Conservation (phyloP, 257 asterid species). For the Solanum chiquidenum region DNA sequence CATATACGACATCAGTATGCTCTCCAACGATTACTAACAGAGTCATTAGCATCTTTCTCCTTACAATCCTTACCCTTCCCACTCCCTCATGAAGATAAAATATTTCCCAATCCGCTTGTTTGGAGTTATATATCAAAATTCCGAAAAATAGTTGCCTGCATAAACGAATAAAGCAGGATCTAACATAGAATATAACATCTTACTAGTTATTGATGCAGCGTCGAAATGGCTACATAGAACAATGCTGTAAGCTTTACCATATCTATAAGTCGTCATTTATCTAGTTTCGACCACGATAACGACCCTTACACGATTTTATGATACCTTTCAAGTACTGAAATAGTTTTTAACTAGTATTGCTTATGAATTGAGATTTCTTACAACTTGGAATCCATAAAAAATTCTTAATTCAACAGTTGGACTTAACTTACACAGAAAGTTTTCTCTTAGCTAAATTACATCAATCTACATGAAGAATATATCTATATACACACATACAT, state of each 20-base stretch:
- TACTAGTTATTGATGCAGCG: neutral
- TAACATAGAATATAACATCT: neutral
- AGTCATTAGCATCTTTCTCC: neutral
- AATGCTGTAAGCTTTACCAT: neutral
- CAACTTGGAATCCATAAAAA: neutral
- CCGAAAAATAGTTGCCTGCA: neutral
- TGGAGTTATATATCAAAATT: neutral
- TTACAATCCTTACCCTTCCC: neutral
- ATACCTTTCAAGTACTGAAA: neutral
- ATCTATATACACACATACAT: neutral
- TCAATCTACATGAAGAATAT: neutral
- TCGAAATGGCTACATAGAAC: neutral
- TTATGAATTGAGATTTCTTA: neutral
- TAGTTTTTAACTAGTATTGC: neutral
- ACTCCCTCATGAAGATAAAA: neutral
- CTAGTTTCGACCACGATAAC: neutral
- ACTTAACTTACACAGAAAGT: neutral
- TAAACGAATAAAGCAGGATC: neutral
- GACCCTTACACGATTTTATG: neutral
- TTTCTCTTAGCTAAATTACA: neutral
- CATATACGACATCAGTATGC: neutral
- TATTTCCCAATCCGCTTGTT: neutral
- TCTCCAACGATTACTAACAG: neutral
- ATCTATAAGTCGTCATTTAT: neutral
- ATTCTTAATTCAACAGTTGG: neutral